Evolutionary conservation across 2,329 filamentous ascomycete genomes (phyloP).

Genomic region (Hypoxylon sp.): DNA sequence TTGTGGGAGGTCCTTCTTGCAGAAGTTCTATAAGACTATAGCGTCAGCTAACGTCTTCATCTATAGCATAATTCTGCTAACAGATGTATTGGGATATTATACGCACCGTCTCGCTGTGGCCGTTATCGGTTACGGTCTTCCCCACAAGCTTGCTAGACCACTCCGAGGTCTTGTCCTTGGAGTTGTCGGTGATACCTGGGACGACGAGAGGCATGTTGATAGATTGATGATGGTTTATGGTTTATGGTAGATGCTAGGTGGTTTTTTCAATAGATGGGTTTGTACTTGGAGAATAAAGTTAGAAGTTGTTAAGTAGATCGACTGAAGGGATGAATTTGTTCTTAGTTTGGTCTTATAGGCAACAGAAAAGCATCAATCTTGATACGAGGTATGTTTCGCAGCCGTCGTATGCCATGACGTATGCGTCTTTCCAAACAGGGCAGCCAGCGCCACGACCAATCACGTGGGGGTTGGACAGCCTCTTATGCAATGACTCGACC

Average conservation of each 20-base stretch:
- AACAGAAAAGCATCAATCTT: constrained; percentile 21
- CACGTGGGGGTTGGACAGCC: constrained; percentile 29
- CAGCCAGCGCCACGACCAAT: constrained; percentile 23
- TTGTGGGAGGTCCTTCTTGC: constrained; percentile 71
- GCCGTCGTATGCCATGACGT: constrained; percentile 42
- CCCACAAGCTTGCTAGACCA: constrained; percentile 75
- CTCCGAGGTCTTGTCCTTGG: constrained; percentile 64
- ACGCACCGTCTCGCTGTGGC: constrained; percentile 68
- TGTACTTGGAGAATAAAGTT: constrained; percentile 1
- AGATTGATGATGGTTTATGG: constrained; percentile 10
- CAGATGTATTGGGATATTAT: not conserved
- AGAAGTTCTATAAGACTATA: constrained; percentile 66
- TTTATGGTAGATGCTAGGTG: not conserved
- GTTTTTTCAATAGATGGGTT: not conserved
- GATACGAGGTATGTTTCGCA: constrained; percentile 20
- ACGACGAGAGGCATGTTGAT: constrained; percentile 76
- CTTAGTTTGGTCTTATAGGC: constrained; percentile 26
- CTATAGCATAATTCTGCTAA: not conserved
- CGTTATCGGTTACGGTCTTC: constrained; percentile 70
- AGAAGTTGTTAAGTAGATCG: not conserved
- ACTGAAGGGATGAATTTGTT: constrained; percentile 3
- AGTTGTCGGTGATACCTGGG: constrained; percentile 67
- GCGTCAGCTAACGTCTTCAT: constrained; percentile 14
- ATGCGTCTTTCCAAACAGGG: constrained; percentile 31
- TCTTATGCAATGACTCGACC: constrained; percentile 16